Evolutionary conservation across 352 stramenopile species (phyloP), one percentile per base, ranked within the genome.

Genomic region (Elongisporangium undulatum): DNA sequence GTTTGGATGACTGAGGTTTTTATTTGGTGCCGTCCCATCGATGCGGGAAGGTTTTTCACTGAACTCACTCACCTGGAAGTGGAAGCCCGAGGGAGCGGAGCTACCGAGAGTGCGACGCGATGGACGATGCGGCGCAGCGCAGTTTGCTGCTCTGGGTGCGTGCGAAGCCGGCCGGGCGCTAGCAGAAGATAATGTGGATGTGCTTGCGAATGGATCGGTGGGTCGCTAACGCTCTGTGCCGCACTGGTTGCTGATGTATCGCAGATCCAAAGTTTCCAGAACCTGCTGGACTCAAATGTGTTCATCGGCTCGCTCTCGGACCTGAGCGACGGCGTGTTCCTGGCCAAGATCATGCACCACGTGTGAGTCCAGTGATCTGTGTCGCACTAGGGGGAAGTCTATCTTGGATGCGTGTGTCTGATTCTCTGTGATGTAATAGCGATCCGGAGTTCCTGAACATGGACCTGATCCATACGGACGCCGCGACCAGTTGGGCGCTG

Each of bases 261-360:
- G 49, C 66, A 92, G 82, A 77, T 85, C 39, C 82, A 92, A 64
- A 90, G 82, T 65, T 92, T 92, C 62, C 67, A 83, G 7, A 73
- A 85, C 22, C 78, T 73, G 39, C 55, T 89, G 48, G 77, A 71
- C 21, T 68, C 65, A 48, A 73, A 88, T 45, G 58, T 64, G 55
- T 56, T 68, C 51, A 60, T 90, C 41, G 52, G 60, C 24, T 67
- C 67, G 24, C 57, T 92, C 48, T 63, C 71, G 22, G 82, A 90
- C 59, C 75, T 92, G 34, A 84, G 77, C 55, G 83, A 95, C 59
- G 85, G 85, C 56, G 81, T 95, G 52, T 91, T 95, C 62, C 71
- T 95, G 49, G 73, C 79, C 56, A 83, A 89, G 62, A 79, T 95
- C 60, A 87, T 95, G 78, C 79, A 95, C 64, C 72, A 88, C 67